These are phyloP conservation scores for Paracoccidioides brasiliensis DNA, from an alignment of 2,329 filamentous ascomycete genomes.

Conservation along the genomic window DNA sequence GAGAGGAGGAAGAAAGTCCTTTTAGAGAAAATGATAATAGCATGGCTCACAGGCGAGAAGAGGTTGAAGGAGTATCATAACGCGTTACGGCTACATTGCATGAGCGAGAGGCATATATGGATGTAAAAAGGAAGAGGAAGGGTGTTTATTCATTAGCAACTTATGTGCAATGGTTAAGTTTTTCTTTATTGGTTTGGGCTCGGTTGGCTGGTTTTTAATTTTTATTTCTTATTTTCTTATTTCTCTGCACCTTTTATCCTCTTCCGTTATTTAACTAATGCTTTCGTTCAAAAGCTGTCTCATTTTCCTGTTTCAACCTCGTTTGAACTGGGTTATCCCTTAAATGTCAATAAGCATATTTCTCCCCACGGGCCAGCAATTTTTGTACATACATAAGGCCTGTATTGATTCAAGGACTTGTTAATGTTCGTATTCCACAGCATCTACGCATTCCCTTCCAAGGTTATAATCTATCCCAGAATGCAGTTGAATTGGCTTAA, in stretches of 20 bases:
- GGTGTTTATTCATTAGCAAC: not conserved
- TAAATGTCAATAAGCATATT: not conserved
- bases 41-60: too few species aligned
- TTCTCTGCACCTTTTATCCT: not conserved
- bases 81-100: not conserved
- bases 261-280: not conserved
- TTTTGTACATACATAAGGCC: not conserved
- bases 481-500: too few species aligned
- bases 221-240: not conserved
- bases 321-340: not conserved
- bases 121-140: not conserved
- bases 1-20: too few species aligned
- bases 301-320: not conserved
- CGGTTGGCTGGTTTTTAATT: not conserved
- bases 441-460: too few species aligned
- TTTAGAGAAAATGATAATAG: not conserved
- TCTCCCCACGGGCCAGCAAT: too few species aligned
- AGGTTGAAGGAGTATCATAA: not conserved
- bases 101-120: not conserved
- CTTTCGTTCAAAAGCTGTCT: not conserved
- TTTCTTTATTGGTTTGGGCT: not conserved
- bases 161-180: not conserved
- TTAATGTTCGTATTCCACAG: too few species aligned
- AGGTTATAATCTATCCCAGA: too few species aligned
- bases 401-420: too few species aligned